Percentiles rank a stretch among this genome's conserved stretches.
Conservation (phyloP, 169 alveolate species). For the Miamiensis avidus region DNA sequence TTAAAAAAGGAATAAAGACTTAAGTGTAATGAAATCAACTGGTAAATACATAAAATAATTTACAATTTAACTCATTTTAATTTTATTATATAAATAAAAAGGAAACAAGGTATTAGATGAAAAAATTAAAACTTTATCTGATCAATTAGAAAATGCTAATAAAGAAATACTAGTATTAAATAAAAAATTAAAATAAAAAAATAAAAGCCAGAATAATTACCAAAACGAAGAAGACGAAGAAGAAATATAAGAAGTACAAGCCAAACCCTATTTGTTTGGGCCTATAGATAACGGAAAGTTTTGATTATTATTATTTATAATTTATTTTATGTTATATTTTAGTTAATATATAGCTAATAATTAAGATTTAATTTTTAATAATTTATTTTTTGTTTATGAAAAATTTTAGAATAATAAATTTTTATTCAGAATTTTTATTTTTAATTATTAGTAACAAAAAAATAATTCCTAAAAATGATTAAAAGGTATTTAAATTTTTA, state of each 20-base stretch:
- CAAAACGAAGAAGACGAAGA: slow-evolving; percentile 19
- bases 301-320: neutral
- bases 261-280: slow-evolving; percentile 46
- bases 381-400: too few relatives aligned
- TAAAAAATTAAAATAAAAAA: slow-evolving; percentile 18
- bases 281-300: slow-evolving; percentile 31
- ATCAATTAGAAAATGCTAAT: too few relatives aligned
- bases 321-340: too few relatives aligned
- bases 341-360: too few relatives aligned
- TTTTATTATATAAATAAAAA: too few relatives aligned
- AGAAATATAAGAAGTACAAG: slow-evolving; percentile 37
- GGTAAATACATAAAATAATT: neutral
- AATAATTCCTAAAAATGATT: too few relatives aligned
- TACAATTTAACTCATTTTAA: neutral
- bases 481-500: too few relatives aligned
- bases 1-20: slow-evolving; percentile 41
- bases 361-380: neutral
- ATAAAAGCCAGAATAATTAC: neutral
- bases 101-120: slow-evolving; percentile 38
- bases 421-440: too few relatives aligned
- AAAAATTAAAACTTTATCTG: slow-evolving; percentile 24
- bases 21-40: slow-evolving; percentile 41
- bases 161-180: slow-evolving; percentile 21
- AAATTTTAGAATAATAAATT: too few relatives aligned
- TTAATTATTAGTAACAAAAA: too few relatives aligned